Evolutionary conservation across 2,329 filamentous ascomycete species (phyloP).

Genomic region (Botryotinia narcissicola): DNA sequence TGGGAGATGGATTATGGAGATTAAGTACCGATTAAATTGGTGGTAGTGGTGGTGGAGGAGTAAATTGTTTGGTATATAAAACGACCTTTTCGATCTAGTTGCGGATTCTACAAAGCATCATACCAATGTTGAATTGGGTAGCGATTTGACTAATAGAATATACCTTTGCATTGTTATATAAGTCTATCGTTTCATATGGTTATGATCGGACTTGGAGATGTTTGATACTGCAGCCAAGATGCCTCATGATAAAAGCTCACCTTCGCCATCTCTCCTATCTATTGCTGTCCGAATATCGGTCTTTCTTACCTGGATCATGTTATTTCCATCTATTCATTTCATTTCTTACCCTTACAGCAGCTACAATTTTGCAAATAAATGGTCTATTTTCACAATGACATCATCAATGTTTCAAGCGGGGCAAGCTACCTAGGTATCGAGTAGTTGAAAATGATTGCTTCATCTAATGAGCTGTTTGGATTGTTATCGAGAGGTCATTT

Average conservation of each 20-base stretch:
- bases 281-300: background rate
- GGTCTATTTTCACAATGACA: background rate
- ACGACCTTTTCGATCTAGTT: background rate
- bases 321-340: background rate
- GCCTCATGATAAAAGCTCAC: background rate
- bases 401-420: background rate
- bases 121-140: background rate
- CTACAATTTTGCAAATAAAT: background rate
- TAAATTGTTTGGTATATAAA: background rate
- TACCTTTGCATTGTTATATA: background rate
- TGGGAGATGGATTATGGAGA: conserved; percentile 91
- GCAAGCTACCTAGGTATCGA: background rate
- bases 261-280: too few species aligned
- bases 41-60: too few species aligned
- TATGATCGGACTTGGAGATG: background rate
- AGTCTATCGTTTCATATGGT: too few species aligned
- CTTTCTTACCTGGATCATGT: background rate
- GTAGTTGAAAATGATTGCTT: too few species aligned
- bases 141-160: background rate
- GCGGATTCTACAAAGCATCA: background rate
- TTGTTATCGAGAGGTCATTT: background rate
- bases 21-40: conserved; percentile 33
- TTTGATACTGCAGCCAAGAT: background rate
- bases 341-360: background rate
- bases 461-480: background rate